Conservation (phyloP, 129 eudicot genomes). For the Gnaphalium uliginosum region DNA sequence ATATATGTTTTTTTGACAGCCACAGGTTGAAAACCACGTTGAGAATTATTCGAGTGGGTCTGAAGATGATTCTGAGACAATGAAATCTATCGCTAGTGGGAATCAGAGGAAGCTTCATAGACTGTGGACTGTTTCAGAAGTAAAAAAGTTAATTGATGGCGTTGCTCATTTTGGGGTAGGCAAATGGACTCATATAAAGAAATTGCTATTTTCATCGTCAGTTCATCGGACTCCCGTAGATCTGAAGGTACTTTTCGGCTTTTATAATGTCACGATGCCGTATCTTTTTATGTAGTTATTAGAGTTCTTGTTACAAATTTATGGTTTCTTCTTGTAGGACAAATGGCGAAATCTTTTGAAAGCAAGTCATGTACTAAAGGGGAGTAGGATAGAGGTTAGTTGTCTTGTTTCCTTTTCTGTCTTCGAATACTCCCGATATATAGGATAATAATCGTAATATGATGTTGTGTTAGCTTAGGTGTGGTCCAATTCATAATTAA, state of each 20-base stretch:
- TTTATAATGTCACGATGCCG: background rate
- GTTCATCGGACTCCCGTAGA: slow-evolving; percentile 82
- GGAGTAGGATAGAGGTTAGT: slow-evolving; percentile 52
- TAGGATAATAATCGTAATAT: no score
- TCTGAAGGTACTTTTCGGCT: slow-evolving; percentile 61
- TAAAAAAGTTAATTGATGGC: slow-evolving; percentile 72
- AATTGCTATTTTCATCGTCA: slow-evolving; percentile 66
- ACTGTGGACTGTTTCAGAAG: slow-evolving; percentile 77
- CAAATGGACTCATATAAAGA: slow-evolving; percentile 83
- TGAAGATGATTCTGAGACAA: slow-evolving; percentile 40
- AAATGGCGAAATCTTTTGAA: slow-evolving; percentile 95
- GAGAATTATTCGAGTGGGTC: slow-evolving; percentile 30
- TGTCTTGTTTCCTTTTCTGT: background rate
- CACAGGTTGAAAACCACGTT: slow-evolving; percentile 16
- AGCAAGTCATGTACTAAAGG: slow-evolving; percentile 60
- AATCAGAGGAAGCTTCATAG: slow-evolving; percentile 61
- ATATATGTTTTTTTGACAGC: background rate
- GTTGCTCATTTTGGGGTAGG: slow-evolving; percentile 83
- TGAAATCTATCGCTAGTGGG: slow-evolving; percentile 33
- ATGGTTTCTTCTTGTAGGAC: slow-evolving; percentile 50
- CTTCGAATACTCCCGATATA: background rate
- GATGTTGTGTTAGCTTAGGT: background rate
- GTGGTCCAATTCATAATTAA: background rate
- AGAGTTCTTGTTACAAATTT: background rate
- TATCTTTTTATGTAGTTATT: slow-evolving; percentile 3